Percentiles rank a stretch among this genome's conserved stretches.
Conservation (phyloP, 2,329 filamentous ascomycete genomes). For the Alternaria gaisen region DNA sequence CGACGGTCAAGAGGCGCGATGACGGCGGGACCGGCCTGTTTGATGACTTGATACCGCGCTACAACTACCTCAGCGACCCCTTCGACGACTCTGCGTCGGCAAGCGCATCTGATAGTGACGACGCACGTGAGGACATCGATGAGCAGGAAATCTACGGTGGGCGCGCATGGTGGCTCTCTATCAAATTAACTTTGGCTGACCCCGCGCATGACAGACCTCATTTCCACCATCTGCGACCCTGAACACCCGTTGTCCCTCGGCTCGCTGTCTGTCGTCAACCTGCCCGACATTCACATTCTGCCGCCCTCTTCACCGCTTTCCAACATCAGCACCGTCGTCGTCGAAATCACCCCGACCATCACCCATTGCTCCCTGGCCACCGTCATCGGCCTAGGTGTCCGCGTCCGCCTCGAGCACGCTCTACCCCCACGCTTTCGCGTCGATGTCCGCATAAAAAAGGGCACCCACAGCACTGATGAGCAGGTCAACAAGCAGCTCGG, state of each 20-base stretch:
- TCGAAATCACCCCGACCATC: conserved; percentile 94
- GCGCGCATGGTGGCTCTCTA: conserved; percentile 12
- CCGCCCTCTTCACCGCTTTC: conserved; percentile 70
- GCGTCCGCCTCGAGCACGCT: conserved; percentile 88
- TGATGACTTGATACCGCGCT: conserved; percentile 61
- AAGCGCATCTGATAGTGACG: conserved; percentile 63
- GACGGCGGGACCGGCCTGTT: conserved; percentile 64
- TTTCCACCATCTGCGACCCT: conserved; percentile 93
- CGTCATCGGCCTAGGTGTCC: conserved; percentile 91
- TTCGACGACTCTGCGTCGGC: conserved; percentile 53
- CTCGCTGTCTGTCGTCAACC: conserved; percentile 91
- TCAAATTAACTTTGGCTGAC: conserved; percentile 30
- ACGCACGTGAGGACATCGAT: conserved; percentile 83
- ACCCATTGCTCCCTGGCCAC: conserved; percentile 97
- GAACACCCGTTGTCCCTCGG: conserved; percentile 95
- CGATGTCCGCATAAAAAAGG: conserved; percentile 93
- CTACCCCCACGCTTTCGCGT: conserved; percentile 91
- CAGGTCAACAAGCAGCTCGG: conserved; percentile 96
- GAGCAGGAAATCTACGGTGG: conserved; percentile 95
- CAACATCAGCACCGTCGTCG: conserved; percentile 76
- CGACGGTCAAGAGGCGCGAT: conserved; percentile 54
- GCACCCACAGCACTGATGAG: conserved; percentile 92
- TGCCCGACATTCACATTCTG: conserved; percentile 88
- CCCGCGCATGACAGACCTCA: conserved; percentile 71
- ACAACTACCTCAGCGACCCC: conserved; percentile 60